Base-by-base conservation (phyloP, 2,329 filamentous ascomycete genomes). In the Aureobasidium sp. region DNA sequence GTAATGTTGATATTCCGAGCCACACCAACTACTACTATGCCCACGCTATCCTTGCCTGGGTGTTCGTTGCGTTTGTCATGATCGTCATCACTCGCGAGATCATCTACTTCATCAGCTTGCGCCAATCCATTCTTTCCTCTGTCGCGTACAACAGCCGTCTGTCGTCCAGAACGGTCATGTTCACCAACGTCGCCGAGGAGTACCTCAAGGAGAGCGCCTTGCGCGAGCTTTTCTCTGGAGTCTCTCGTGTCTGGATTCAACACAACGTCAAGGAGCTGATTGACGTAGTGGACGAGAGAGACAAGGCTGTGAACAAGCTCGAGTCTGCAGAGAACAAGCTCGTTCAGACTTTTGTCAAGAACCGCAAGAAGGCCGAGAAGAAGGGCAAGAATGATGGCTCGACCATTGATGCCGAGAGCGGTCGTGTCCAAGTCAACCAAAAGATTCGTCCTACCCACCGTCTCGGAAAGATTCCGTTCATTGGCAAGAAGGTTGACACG, bases 401-500 rank as follows among this genome's bases (percentile, higher is more conserved):
- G 14, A 56, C 55, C 10, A 42, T 53, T 16, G 48, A 55, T 1
- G 55, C 56, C 17, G 61, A 62, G 30, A 55, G 57, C 10, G 40
- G 55, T 2, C 57, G 63, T 12, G 75, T 76, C 42, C 75, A 79
- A 8, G 81, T 86, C n/a, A 49, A 54, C 34, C 73, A 76, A 60
- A 85, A 88, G 68, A 79, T 89, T 61, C 80, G 90, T 34, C 90
- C 90, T 1, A 83, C 85, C 2, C 90, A 95, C 66, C 81, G 81
- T 37, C 73, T 84, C 53, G 87, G 85, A 66, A 72, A 82, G 48
- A 86, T 84, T 62, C 75, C 78, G 5, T 68, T 95, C 27, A 76
- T 90, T 58, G 85, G 88, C 57, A 80, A 86, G 61, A 91, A 93
- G 67, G 86, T 93, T n/a, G 90, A 97, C 69, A 90, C 88, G 0